These are phyloP conservation scores for Corchorus capsularis DNA, from an alignment of 345 rosid species.

Conservation along the genomic window DNA sequence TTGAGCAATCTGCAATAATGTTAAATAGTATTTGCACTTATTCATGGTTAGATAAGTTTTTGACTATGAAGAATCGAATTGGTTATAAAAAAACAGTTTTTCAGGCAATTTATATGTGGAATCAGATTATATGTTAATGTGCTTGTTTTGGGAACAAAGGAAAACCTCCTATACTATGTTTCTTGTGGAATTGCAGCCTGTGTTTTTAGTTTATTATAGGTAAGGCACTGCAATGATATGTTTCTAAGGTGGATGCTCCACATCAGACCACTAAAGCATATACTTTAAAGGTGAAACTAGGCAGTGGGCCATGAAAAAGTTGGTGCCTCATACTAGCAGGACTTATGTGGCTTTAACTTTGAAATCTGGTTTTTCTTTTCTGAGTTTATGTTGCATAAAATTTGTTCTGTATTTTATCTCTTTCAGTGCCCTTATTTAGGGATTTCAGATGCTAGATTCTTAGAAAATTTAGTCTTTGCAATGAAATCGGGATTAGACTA, in stretches of 20 bases:
- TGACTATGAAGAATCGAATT: background rate
- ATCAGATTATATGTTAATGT: background rate
- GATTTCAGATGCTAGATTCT: background rate
- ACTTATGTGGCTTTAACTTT: background rate
- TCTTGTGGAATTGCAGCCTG: background rate
- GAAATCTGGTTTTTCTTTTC: background rate
- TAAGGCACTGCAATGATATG: background rate
- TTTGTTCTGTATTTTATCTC: background rate
- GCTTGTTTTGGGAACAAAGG: background rate
- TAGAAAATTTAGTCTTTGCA: background rate
- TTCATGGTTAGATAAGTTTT: background rate
- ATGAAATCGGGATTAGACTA: background rate
- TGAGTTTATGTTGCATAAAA: background rate
- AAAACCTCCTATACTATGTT: background rate
- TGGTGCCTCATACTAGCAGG: background rate
- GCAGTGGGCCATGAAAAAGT: background rate
- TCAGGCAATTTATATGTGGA: background rate
- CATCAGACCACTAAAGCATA: background rate
- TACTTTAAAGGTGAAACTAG: background rate
- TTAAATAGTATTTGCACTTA: background rate
- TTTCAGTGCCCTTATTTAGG: background rate
- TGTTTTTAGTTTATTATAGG: background rate
- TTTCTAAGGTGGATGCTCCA: background rate
- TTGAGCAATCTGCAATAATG: background rate
- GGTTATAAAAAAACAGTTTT: background rate